These are phyloP conservation scores for Clarkia xantiana DNA, from an alignment of 345 rosid species.

Conservation along the genomic window DNA sequence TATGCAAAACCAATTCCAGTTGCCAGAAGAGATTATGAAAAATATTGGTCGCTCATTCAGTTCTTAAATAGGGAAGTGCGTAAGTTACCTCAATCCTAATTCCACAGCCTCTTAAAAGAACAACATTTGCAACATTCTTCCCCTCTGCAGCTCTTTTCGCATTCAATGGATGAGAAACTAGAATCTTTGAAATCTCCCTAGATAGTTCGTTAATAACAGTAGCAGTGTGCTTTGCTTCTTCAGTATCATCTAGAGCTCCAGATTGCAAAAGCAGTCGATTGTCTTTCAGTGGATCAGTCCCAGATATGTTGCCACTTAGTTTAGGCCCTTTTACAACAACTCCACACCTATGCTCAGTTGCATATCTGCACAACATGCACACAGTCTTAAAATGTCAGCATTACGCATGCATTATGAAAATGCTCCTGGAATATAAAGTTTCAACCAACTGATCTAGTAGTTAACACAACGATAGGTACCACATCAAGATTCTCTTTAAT, in stretches of 20 bases:
- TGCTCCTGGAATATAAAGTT: too few species aligned
- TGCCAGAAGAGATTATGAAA: background rate
- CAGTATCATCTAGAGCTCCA: slow-evolving; percentile 64
- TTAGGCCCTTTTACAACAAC: slow-evolving; percentile 92
- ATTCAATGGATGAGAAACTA: slow-evolving; percentile 61
- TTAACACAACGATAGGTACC: background rate
- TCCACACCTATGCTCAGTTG: slow-evolving; percentile 93
- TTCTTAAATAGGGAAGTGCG: background rate
- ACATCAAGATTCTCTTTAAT: background rate
- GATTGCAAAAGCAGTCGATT: slow-evolving; percentile 67
- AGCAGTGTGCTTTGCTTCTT: slow-evolving; percentile 80
- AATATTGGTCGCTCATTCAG: background rate
- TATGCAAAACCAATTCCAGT: background rate
- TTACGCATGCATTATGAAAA: too few species aligned
- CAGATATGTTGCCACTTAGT: slow-evolving; percentile 87
- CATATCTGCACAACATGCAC: slow-evolving; percentile 41
- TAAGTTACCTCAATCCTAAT: slow-evolving; percentile 75
- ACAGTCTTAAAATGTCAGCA: background rate
- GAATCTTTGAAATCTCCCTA: slow-evolving; percentile 57
- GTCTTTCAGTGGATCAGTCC: slow-evolving; percentile 93
- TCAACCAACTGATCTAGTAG: background rate
- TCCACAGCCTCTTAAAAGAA: slow-evolving; percentile 89
- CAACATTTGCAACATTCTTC: slow-evolving; percentile 73
- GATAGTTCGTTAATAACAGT: slow-evolving; percentile 76
- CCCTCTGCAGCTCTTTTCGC: slow-evolving; percentile 59